These are phyloP conservation scores for Halophytophthora batemanensis DNA, from an alignment of 352 stramenopile genomes.

Conservation along the genomic window DNA sequence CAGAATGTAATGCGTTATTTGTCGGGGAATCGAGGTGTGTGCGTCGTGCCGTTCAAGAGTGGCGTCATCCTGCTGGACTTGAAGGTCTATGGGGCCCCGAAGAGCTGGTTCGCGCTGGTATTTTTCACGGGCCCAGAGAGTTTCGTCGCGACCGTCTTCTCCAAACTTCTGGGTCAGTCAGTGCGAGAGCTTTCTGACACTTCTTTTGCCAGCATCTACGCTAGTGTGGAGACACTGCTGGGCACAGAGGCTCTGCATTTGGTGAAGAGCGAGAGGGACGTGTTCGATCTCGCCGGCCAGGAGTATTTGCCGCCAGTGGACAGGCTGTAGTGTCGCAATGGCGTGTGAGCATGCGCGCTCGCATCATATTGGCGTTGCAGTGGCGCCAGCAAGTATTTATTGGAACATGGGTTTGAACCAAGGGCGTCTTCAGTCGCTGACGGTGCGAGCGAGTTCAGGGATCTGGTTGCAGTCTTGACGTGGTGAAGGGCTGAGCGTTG, in stretches of 20 bases:
- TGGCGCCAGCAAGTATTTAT: slow-evolving; percentile 24
- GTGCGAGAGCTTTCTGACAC: slow-evolving; percentile 44
- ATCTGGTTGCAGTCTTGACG: too few species aligned
- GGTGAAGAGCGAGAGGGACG: slow-evolving; percentile 54
- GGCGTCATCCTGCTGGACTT: slow-evolving; percentile 57
- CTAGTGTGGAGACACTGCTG: slow-evolving; percentile 25
- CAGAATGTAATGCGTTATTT: slow-evolving; percentile 28
- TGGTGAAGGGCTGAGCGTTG: too few species aligned
- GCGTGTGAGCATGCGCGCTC: too few species aligned
- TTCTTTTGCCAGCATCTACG: slow-evolving; percentile 60
- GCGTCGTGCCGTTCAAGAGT: slow-evolving; percentile 59
- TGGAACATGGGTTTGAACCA: slow-evolving; percentile 8
- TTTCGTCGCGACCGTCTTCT: slow-evolving; percentile 50
- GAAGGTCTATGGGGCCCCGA: slow-evolving; percentile 55
- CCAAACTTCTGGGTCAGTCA: slow-evolving; percentile 32
- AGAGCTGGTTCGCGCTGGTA: slow-evolving; percentile 66
- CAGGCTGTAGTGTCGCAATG: slow-evolving; percentile 43
- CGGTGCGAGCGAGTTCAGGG: too few species aligned
- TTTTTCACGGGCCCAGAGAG: slow-evolving; percentile 73
- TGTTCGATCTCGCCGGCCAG: slow-evolving; percentile 46
- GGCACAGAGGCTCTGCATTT: slow-evolving; percentile 27
- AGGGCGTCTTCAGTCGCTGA: too few species aligned
- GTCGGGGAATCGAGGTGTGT: slow-evolving; percentile 39
- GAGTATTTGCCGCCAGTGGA: slow-evolving; percentile 49
- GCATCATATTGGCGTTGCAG: slow-evolving; percentile 2